Conservation (phyloP, 805 yeast genomes). For the Ogataea methylovora region DNA sequence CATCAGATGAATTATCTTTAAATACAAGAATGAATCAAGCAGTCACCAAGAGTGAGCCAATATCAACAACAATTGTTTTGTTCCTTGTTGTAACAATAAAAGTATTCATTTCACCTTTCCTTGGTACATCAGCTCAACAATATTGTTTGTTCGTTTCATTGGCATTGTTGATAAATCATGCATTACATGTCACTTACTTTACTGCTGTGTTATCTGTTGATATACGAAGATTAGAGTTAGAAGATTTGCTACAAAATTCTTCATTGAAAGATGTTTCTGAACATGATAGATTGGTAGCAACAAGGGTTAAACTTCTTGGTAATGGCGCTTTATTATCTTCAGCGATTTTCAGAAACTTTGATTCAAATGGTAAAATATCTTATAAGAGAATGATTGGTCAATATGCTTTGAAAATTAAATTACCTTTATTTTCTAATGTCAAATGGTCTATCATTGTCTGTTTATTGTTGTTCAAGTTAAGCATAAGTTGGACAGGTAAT, state of each 20-base stretch:
- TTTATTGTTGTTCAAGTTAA: too few relatives aligned
- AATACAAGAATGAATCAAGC: slow-evolving; percentile 30
- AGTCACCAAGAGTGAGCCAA: slow-evolving; percentile 26
- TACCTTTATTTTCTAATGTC: slow-evolving; percentile 30
- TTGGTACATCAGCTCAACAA: slow-evolving; percentile 24
- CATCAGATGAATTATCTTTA: slow-evolving; percentile 36
- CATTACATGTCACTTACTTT: slow-evolving; percentile 56
- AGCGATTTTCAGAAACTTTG: slow-evolving; percentile 6
- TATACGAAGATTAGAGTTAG: slow-evolving; percentile 52
- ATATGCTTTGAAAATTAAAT: slow-evolving; percentile 24
- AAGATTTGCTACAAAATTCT: slow-evolving; percentile 35
- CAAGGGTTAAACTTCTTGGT: slow-evolving; percentile 10
- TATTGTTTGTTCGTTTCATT: slow-evolving; percentile 38
- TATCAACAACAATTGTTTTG: slow-evolving; percentile 27
- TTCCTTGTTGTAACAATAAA: slow-evolving; percentile 10
- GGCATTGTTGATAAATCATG: slow-evolving; percentile 50
- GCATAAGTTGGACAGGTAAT: too few relatives aligned
- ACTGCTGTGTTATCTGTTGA: slow-evolving; percentile 63
- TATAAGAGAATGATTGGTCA: slow-evolving; percentile 20
- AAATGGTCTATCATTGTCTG: slow-evolving; percentile 22
- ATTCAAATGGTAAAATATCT: slow-evolving; percentile 6
- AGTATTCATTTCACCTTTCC: slow-evolving; percentile 18
- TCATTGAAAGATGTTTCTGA: neutral
- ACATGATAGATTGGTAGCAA: neutral
- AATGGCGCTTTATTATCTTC: slow-evolving; percentile 15